Conservation (phyloP, 2,329 filamentous ascomycete genomes). For the Trichoderma semiorbis region DNA sequence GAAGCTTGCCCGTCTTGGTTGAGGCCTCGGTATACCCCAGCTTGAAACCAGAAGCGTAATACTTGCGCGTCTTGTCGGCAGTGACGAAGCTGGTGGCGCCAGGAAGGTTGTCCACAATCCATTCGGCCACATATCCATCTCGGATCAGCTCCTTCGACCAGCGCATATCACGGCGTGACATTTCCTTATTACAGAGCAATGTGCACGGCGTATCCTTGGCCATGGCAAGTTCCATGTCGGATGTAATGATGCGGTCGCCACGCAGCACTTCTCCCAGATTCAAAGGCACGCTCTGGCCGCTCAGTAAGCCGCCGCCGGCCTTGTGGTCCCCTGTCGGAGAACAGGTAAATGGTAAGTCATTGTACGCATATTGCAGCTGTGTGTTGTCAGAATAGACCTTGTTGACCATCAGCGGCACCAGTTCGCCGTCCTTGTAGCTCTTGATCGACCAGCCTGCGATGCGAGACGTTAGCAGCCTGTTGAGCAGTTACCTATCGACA, state of each 20-base stretch:
- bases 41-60: conserved; percentile 89
- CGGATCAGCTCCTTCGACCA: conserved; percentile 69
- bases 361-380: conserved; percentile 88
- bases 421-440: conserved; percentile 71
- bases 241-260: conserved; percentile 79
- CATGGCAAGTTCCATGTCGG: conserved; percentile 79
- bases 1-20: conserved; percentile 54
- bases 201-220: conserved; percentile 69
- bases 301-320: conserved; percentile 65
- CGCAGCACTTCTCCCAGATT: conserved; percentile 86
- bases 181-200: conserved; percentile 66
- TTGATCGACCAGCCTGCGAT: conserved; percentile 71
- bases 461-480: conserved; percentile 12
- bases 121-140: conserved; percentile 82
- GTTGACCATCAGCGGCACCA: conserved; percentile 83
- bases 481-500: conserved; percentile 7
- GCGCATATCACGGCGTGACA: conserved; percentile 62
- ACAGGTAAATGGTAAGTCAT: conserved; percentile 83
- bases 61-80: conserved; percentile 77
- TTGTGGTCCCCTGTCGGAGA: conserved; percentile 67
- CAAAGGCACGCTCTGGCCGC: conserved; percentile 72
- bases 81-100: conserved; percentile 87
- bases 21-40: conserved; percentile 72
- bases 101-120: conserved; percentile 90
- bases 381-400: conserved; percentile 89